Base-by-base conservation (phyloP, 208 protist genomes). In the Trypanosoma cruzi region DNA sequence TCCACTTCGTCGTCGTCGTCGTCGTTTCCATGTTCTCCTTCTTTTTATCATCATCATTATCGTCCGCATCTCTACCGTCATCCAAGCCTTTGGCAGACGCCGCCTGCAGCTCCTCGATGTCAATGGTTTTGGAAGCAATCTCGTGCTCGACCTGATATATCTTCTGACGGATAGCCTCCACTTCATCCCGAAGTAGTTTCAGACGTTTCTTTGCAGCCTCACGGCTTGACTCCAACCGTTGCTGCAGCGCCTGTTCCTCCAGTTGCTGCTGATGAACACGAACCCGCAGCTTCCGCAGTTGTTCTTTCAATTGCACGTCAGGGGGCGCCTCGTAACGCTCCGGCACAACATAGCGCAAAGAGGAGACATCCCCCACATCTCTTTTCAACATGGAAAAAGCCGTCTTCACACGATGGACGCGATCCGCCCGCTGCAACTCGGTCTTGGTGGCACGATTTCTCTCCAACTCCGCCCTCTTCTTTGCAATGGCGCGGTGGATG, bases 281-380 rank as follows among this genome's bases (percentile, higher is more conserved):
- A 6, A 32, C 36, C 11, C 56, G 67, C 29, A 77, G 53, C n/a
- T 58, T 65, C 18, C 44, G 59, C 16, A 73, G 40, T 37, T 5
- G 28, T 22, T 64, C 29, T 36, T 16, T n/a, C 24, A 34, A 11
- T 29, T 0, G 8, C n/a, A 40, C 31, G n/a, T 52, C 66, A 24
- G 7, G 24, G 10, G n/a, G 7, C 14, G 31, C 49, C n/a, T 28
- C 26, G 53, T 60, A 77, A 2, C 32, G 29, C 28, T 60, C 64
- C 28, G 72, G 72, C 18, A 52, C 29, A 28, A 64, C 50, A 40
- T 71, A 46, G 40, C 67, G 50, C 7, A 77, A 54, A 7, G 10
- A 32, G 24, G 62, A 49, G 26, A 77, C 4, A 64, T 60, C 49
- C 32, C 57, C 72, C 18, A 71, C 24, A 40, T 55, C 50, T 57